Evolutionary conservation across 2,329 filamentous ascomycete genomes (phyloP).

Genomic region (Sclerotinia sclerotiorum): DNA sequence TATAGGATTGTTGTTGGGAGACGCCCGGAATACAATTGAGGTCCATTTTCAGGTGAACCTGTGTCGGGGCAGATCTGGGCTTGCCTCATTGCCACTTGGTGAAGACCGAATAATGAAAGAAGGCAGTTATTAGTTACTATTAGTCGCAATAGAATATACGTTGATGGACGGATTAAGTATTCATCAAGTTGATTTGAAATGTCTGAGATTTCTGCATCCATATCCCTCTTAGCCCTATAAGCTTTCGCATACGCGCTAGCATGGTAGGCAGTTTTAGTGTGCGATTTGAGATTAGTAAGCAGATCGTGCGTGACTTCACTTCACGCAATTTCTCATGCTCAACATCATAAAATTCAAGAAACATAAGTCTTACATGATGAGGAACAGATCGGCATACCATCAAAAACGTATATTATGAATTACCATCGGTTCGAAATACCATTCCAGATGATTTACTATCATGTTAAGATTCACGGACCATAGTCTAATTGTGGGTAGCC

Average conservation of each 20-base stretch:
- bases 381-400: accelerated
- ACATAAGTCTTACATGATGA: not conserved
- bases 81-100: not conserved
- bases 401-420: not conserved
- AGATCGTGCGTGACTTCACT: not conserved
- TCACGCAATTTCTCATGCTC: not conserved
- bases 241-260: no score
- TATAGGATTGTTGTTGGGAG: not conserved
- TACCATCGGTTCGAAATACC: no score
- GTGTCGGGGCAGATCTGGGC: no score
- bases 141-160: no score
- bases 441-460: no score
- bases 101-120: not conserved
- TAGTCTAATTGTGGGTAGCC: no score
- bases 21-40: not conserved
- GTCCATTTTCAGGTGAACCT: not conserved
- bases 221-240: not conserved
- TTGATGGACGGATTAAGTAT: not conserved
- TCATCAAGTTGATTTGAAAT: not conserved
- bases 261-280: not conserved
- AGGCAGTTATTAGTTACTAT: not conserved
- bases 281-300: not conserved
- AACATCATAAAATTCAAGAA: not conserved
- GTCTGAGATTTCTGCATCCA: no score
- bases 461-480: not conserved